Conservation (phyloP, 345 rosid species). For the Sisymbrium irio region DNA sequence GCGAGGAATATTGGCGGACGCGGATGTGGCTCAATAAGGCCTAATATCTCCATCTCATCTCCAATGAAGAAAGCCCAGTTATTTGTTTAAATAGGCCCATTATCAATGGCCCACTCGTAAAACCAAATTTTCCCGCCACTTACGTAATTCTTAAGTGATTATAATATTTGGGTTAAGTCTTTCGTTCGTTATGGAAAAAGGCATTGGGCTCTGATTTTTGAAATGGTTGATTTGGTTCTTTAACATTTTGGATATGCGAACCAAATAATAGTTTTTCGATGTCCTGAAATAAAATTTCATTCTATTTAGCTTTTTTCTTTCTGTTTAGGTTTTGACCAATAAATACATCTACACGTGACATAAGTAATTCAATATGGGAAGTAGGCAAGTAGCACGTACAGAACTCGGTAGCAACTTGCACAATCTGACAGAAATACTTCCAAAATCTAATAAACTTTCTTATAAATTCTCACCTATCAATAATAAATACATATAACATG, state of each 20-base stretch:
- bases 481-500: slow-evolving; percentile 12
- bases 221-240: no score
- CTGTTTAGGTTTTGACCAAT: neutral
- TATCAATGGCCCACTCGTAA: neutral
- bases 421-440: slow-evolving; percentile 2
- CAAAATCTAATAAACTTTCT: slow-evolving; percentile 6
- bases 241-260: no score
- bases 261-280: no score
- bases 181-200: neutral
- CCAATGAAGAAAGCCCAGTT: no score
- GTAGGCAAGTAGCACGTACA: slow-evolving; percentile 19
- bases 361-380: neutral
- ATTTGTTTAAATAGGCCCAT: neutral
- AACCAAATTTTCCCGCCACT: neutral
- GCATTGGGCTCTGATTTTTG: no score
- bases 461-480: slow-evolving; percentile 27
- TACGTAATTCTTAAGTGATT: no score
- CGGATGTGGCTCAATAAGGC: no score
- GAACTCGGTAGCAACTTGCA: slow-evolving; percentile 20
- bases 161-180: no score
- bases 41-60: no score
- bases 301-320: neutral
- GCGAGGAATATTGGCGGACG: no score
- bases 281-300: no score
- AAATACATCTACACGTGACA: slow-evolving; percentile 18